These are phyloP conservation scores for Cydonia oblonga DNA, from an alignment of 331 rosid genomes.

Conservation along the genomic window DNA sequence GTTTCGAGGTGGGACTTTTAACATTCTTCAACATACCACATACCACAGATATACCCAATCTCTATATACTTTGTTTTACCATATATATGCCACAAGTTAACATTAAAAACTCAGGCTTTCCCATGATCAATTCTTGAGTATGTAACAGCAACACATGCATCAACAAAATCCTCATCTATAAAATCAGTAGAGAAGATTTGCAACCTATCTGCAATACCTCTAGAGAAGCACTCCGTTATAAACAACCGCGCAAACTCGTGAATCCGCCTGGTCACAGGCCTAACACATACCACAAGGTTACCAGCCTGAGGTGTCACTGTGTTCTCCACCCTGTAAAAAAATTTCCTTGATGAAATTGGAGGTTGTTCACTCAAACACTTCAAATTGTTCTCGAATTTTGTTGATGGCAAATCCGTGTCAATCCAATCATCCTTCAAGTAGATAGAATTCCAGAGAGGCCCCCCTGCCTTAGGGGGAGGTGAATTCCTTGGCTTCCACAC, in stretches of 20 bases:
- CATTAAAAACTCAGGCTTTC: conserved; percentile 21
- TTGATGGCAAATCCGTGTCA: conserved; percentile 73
- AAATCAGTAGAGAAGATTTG: conserved; percentile 75
- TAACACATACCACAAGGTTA: conserved; percentile 61
- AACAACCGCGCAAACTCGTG: conserved; percentile 56
- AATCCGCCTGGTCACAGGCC: conserved; percentile 62
- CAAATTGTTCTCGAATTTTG: conserved; percentile 64
- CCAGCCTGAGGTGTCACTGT: conserved; percentile 65
- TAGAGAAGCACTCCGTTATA: conserved; percentile 43
- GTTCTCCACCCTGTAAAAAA: conserved; percentile 82
- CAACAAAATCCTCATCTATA: conserved; percentile 72
- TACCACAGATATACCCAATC: no score
- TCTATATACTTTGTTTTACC: no score
- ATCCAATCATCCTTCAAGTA: conserved; percentile 70
- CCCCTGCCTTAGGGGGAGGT: conserved; percentile 42
- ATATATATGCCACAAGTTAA: not conserved
- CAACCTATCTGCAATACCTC: conserved; percentile 38
- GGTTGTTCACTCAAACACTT: conserved; percentile 61
- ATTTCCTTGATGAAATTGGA: conserved; percentile 45
- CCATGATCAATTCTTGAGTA: conserved; percentile 52
- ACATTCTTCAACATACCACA: no score
- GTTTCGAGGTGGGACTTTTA: no score
- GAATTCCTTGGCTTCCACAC: conserved; percentile 79
- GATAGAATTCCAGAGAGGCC: conserved; percentile 45
- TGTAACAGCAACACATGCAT: conserved; percentile 69